These are phyloP conservation scores for Hibiscus mutabilis DNA, from an alignment of 345 rosid genomes.

Conservation along the genomic window DNA sequence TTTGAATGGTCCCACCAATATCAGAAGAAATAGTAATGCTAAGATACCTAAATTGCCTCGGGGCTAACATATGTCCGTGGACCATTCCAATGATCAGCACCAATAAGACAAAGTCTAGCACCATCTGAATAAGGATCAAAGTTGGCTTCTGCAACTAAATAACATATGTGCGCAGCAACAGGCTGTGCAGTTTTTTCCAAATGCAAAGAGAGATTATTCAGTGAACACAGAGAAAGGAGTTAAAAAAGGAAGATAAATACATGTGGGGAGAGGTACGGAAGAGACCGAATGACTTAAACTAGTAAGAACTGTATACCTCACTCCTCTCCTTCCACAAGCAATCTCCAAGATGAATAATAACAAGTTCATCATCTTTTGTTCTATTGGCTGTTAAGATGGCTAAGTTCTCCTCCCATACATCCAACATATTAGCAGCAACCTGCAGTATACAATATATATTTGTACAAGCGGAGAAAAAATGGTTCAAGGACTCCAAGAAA, in stretches of 20 bases:
- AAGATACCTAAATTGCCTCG: conserved; percentile 65
- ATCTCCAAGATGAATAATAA: conserved; percentile 82
- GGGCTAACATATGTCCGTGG: conserved; percentile 71
- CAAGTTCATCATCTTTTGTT: conserved; percentile 91
- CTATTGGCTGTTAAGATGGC: conserved; percentile 95
- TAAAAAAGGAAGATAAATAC: neutral
- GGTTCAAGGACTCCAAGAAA: conserved; percentile 10
- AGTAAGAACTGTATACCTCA: conserved; percentile 51
- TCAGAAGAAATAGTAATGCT: neutral
- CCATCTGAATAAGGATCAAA: conserved; percentile 64
- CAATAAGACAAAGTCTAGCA: conserved; percentile 70
- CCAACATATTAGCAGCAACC: conserved; percentile 84
- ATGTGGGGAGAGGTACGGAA: neutral
- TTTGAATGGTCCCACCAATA: neutral
- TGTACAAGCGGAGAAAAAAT: neutral
- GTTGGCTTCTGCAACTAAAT: conserved; percentile 62
- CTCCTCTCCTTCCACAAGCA: conserved; percentile 54
- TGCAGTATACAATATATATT: conserved; percentile 22
- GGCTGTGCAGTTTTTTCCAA: conserved; percentile 33
- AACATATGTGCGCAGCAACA: conserved; percentile 66
- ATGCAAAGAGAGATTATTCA: conserved; percentile 1
- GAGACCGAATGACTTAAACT: neutral
- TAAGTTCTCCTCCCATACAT: conserved; percentile 96
- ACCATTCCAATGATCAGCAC: conserved; percentile 69
- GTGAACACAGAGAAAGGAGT: neutral